Base-by-base conservation (phyloP, 805 yeast species). In the Saccharomycopsis vini region DNA sequence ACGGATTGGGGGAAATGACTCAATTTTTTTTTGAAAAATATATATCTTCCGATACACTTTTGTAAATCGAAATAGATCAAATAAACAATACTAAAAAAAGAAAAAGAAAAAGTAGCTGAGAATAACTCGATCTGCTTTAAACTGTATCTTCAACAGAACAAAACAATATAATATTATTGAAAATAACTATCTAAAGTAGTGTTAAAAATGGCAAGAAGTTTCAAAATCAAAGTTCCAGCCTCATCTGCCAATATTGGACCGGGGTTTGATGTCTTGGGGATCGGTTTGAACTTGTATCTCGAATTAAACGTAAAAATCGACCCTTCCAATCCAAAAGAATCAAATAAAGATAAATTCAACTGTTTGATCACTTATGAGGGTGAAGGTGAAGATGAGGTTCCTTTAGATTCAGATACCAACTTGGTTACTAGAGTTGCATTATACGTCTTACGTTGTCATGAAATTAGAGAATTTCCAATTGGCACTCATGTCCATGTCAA, bases 171-270 rank as follows among this genome's bases (percentile, higher is more conserved):
- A 23, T 7, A 28, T 30, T 13, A 16, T 23, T 21, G 9, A 34
- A 28, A 24, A 24, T 7, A 24, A 24, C 6, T 7, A 24, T 10
- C 28, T 24, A 6, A 24, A 6, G 28, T 24, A 10, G 10, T 10
- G 28, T 7, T 20, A 26, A 47, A 38, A n/a, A 72, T 67, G 77
- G 52, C 37, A 21, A 34, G 39, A 18, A 34, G 30, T n/a, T 81
- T 81, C 62, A 62, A 60, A 36, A 73, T 86, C 53, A 77, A 75
- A 43, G 92, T 90, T 15, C 98, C 98, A 3, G 96, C 97, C 5
- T 89, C 97, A 4, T 84, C 95, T 40, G 98, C 98, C 56, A 92
- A 92, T 57, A 90, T 92, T 42, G 98, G 98, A 6, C 98, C 98
- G 7, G 98, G 98, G 1, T 92, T 90, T 58, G 98, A 92, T 62